Base-by-base conservation (phyloP, 78 protist species). In the Bodo saltans region DNA sequence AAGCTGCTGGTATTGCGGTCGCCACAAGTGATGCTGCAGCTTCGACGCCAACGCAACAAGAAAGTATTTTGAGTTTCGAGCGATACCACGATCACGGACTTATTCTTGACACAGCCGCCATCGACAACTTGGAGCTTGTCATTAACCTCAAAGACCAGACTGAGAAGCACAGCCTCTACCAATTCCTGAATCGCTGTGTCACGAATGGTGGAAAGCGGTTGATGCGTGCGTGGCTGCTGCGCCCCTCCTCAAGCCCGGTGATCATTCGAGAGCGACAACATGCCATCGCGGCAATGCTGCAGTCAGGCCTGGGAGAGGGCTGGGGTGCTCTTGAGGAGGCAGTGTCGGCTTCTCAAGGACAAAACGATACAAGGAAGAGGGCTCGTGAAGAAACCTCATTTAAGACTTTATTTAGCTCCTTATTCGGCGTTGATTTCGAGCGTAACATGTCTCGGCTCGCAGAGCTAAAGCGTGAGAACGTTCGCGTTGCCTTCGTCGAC, bases 171-270 rank as follows among this genome's bases (percentile, higher is more conserved):
- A 74, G 85, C 21, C 79, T 89, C 68, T 53, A 79, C 47, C 8
- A 37, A 42, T 41, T 81, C 25, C 29, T 85, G 52, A 28, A 70
- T 25, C 71, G 47, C 33, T 11, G 78, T 23, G 29, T 3, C 34
- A 85, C 88, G 2, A 75, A 90, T 8, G 23, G 70, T 3, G 93
- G 93, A 30, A 29, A 34, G 25, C 87, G 93, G 12, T n/a, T 0
- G 30, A 28, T 90, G 41, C 72, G 72, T 32, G 29, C 4, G 21
- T 87, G 90, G 93, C 41, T 90, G 29, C 68, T 75, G 70, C 83
- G 70, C 23, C 93, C 93, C 35, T 40, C 84, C 74, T 1, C 78
- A 23, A 27, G 26, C n/a, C 39, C 35, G 30, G 80, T 25, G 34
- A 70, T 21, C 34, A 85, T 90, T 35, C 21, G 41, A 33, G 79